Evolutionary conservation across 2,329 filamentous ascomycete species (phyloP).

Genomic region (Diplodia sapinea): DNA sequence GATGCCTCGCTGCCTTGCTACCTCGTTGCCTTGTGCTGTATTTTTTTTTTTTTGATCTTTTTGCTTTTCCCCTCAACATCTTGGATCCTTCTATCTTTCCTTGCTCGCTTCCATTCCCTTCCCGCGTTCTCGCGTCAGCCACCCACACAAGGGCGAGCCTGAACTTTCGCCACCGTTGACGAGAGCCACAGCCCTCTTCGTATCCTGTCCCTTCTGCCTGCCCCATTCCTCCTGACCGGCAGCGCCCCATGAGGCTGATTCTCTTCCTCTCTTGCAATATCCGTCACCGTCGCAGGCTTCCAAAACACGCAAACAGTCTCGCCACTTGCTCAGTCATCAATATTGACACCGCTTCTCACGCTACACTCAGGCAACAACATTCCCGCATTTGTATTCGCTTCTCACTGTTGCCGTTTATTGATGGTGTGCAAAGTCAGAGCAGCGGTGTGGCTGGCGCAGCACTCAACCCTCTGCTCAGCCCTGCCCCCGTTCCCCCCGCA

Average conservation of each 20-base stretch:
- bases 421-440: constrained; percentile 9
- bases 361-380: neutral
- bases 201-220: constrained; percentile 8
- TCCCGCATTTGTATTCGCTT: neutral
- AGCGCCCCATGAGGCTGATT: neutral
- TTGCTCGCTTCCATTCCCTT: neutral
- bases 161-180: neutral
- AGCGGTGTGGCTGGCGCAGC: neutral
- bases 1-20: neutral
- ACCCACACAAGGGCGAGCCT: neutral
- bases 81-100: neutral
- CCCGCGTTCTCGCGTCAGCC: constrained; percentile 16
- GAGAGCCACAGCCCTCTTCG: neutral
- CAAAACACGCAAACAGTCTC: constrained; percentile 3
- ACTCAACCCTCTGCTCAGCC: neutral
- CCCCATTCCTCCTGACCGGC: neutral
- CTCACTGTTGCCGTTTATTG: neutral
- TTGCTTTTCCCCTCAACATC: neutral
- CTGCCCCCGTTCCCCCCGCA: too few relatives aligned
- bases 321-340: constrained; percentile 12
- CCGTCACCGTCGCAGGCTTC: neutral
- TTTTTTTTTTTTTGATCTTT: neutral
- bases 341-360: neutral
- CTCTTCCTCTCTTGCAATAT: too few relatives aligned
- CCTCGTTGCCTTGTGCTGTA: neutral